phyloP scores from a whole-genome alignment of 805 yeast species.

The Nakazawaea peltata region DNA sequence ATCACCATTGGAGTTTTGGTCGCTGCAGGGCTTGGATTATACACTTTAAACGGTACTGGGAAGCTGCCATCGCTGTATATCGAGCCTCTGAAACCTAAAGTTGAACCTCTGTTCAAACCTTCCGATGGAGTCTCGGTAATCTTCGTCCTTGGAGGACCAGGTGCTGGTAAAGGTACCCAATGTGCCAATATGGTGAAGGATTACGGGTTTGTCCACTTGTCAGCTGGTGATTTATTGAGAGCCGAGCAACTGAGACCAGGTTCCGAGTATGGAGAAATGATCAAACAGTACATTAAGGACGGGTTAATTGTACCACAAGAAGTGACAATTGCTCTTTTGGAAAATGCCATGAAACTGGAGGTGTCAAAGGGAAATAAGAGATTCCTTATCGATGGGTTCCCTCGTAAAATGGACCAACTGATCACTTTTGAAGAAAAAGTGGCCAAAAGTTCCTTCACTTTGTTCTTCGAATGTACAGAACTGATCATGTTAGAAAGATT shows the following conservation, averaged over 20 bases:
- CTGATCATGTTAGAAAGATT: conserved; percentile 76
- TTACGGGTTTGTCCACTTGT: conserved; percentile 75
- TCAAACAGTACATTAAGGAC: conserved; percentile 75
- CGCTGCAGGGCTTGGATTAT: conserved; percentile 5
- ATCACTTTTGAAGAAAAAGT: conserved; percentile 76
- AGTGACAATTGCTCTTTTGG: conserved; percentile 76
- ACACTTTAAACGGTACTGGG: conserved; percentile 1
- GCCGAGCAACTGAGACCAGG: conserved; percentile 84
- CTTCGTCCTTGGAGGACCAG: conserved; percentile 95
- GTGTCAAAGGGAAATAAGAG: conserved; percentile 41
- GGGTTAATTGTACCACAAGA: conserved; percentile 93
- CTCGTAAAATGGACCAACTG: conserved; percentile 98
- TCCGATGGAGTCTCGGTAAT: conserved; percentile 72
- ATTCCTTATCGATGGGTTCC: conserved; percentile 92
- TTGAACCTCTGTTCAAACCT: conserved; percentile 49
- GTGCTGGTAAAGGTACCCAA: conserved; percentile 97
- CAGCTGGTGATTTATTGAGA: conserved; percentile 94
- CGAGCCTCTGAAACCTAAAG: conserved; percentile 20
- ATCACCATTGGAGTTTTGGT: conserved; percentile 3
- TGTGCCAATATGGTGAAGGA: conserved; percentile 78
- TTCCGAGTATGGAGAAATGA: conserved; percentile 78
- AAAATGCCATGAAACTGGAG: conserved; percentile 64
- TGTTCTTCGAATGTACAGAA: conserved; percentile 80
- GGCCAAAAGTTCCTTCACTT: conserved; percentile 62
- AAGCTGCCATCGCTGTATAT: conserved; percentile 20